Conservation (phyloP, 225 moss, liverwort and hornwort genomes). For the Physcomitrium patens region DNA sequence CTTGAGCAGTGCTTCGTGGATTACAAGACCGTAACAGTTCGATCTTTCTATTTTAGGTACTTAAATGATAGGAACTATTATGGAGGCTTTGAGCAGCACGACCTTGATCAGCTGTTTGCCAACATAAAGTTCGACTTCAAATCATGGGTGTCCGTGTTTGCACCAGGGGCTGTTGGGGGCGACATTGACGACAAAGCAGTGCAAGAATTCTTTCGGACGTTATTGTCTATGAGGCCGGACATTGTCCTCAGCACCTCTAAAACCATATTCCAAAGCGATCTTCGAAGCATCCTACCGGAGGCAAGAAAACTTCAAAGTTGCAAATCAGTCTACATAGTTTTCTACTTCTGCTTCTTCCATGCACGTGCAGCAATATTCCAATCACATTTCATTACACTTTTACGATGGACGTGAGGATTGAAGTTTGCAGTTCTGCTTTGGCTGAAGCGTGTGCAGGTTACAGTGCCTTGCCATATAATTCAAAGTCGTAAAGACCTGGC, state of each 20-base stretch:
- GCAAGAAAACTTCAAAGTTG: slow-evolving; percentile 28
- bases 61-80: slow-evolving; percentile 69
- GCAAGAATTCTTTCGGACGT: slow-evolving; percentile 57
- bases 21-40: background rate
- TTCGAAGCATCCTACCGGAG: slow-evolving; percentile 58
- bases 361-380: slow-evolving; percentile 36
- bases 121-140: slow-evolving; percentile 72
- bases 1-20: too few relatives aligned
- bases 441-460: slow-evolving; percentile 36
- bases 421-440: background rate
- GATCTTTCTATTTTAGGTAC: slow-evolving; percentile 45
- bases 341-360: too few relatives aligned
- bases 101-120: slow-evolving; percentile 59
- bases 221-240: slow-evolving; percentile 60
- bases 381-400: background rate
- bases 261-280: slow-evolving; percentile 71
- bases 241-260: slow-evolving; percentile 63
- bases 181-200: slow-evolving; percentile 52
- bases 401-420: background rate
- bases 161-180: slow-evolving; percentile 50
- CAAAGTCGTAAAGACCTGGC: slow-evolving; percentile 68
- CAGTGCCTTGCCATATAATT: slow-evolving; percentile 65
- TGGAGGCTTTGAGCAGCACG: slow-evolving; percentile 78
- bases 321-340: too few relatives aligned
- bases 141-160: slow-evolving; percentile 68